These are phyloP conservation scores for Dactylis glomerata DNA, from an alignment of 176 grass and related monocot genomes.

Conservation along the genomic window DNA sequence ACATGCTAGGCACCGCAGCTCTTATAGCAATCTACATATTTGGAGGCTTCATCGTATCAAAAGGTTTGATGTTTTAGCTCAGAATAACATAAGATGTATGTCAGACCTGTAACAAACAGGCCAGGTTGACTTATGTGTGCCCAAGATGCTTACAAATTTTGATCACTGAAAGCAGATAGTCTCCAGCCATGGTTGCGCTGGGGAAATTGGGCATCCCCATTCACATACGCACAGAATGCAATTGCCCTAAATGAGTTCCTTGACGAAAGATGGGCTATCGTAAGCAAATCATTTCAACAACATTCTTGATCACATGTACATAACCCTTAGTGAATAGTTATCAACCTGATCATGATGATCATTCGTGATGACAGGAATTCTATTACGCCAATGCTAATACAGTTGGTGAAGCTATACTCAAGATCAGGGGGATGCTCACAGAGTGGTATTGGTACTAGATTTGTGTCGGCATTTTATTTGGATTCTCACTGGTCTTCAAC, in stretches of 20 bases:
- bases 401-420: constrained; percentile 71
- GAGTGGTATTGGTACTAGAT: constrained; percentile 92
- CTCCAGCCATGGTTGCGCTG: constrained; percentile 67
- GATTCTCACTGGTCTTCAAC: constrained; percentile 74
- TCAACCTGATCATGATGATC: constrained; percentile 16
- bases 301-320: constrained; percentile 13
- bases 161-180: constrained; percentile 34
- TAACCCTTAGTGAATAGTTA: neutral
- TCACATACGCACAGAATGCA: constrained; percentile 66
- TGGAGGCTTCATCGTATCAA: constrained; percentile 80
- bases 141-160: constrained; percentile 33
- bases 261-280: constrained; percentile 81
- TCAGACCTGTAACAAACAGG: neutral
- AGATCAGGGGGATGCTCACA: constrained; percentile 60
- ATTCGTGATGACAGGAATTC: constrained; percentile 56
- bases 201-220: constrained; percentile 68
- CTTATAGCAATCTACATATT: constrained; percentile 70
- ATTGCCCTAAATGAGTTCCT: constrained; percentile 64
- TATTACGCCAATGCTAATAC: constrained; percentile 49
- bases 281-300: constrained; percentile 43
- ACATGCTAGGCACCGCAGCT: constrained; percentile 55
- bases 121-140: neutral
- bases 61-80: constrained; percentile 58
- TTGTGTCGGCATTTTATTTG: constrained; percentile 60
- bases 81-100: constrained; percentile 21